These are phyloP conservation scores for Leishmania major DNA, from an alignment of 208 protist genomes.

Conservation along the genomic window DNA sequence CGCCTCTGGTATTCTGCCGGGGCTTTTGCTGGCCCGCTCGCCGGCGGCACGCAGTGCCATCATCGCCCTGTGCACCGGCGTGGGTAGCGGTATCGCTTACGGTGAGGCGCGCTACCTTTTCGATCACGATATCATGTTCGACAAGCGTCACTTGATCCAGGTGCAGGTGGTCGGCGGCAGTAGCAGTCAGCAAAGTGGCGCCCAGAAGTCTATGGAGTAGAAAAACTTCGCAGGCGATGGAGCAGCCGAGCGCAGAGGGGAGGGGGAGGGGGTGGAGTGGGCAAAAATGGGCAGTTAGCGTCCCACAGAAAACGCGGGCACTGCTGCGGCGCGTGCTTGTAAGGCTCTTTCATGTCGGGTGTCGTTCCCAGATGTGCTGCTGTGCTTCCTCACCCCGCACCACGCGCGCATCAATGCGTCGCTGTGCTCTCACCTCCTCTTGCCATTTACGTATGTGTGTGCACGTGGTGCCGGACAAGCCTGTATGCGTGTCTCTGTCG, in stretches of 20 bases:
- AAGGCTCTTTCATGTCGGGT: background rate
- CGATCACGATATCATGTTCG: conserved; percentile 88
- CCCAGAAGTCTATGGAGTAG: conserved; percentile 18
- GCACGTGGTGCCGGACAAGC: background rate
- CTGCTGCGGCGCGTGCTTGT: background rate
- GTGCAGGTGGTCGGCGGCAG: conserved; percentile 25
- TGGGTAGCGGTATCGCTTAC: conserved; percentile 86
- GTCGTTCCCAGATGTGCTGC: background rate
- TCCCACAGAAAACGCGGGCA: background rate
- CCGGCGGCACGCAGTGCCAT: conserved; percentile 57
- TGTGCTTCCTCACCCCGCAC: background rate
- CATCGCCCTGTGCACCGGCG: conserved; percentile 67
- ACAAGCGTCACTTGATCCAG: conserved; percentile 79
- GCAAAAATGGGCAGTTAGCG: background rate
- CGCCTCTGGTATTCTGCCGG: conserved; percentile 65
- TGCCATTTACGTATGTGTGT: background rate
- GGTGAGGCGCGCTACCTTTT: conserved; percentile 89
- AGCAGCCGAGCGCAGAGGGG: background rate
- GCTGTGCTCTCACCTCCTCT: background rate
- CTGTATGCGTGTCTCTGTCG: background rate
- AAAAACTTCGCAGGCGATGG: background rate
- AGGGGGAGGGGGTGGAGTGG: background rate
- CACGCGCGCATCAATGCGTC: background rate
- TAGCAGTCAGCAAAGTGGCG: background rate
- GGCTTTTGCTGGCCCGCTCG: conserved; percentile 78